Evolutionary conservation across 129 eudicot genomes (phyloP).

Genomic region (Saposhnikovia divaricata): DNA sequence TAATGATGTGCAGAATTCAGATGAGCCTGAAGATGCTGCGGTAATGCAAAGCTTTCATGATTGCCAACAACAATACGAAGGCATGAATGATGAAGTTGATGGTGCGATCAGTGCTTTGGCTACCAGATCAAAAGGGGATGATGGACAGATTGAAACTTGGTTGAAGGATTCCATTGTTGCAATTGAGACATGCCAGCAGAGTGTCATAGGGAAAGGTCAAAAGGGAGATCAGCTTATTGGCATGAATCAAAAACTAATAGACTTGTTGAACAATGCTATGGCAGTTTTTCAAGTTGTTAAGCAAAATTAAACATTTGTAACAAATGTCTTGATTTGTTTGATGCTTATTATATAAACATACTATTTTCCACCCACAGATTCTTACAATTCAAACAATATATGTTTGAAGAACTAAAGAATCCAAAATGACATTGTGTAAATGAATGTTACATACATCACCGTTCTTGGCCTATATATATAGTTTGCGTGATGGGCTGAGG

Average conservation of each 20-base stretch:
- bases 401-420: background rate
- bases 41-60: conserved; percentile 34
- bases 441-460: background rate
- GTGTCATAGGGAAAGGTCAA: conserved; percentile 15
- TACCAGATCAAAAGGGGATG: background rate
- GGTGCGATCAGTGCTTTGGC: conserved; percentile 35
- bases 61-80: conserved; percentile 33
- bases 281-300: conserved; percentile 25
- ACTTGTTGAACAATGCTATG: conserved; percentile 31
- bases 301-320: conserved; percentile 2
- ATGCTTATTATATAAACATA: background rate
- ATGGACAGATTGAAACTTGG: conserved; percentile 25
- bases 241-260: conserved; percentile 25
- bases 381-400: background rate
- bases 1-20: conserved; percentile 12
- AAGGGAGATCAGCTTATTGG: conserved; percentile 21
- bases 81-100: conserved; percentile 33
- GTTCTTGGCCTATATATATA: background rate
- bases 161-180: conserved; percentile 36
- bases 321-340: background rate
- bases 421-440: background rate
- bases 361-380: background rate
- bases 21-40: conserved; percentile 17
- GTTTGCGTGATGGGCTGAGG: too few species aligned
- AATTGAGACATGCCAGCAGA: conserved; percentile 35